A percentile compares a stretch with the other conserved stretches of the same genome.
Conservation (phyloP, 768 basidiomycete species). For the Erythrobasidium yunnanense region DNA sequence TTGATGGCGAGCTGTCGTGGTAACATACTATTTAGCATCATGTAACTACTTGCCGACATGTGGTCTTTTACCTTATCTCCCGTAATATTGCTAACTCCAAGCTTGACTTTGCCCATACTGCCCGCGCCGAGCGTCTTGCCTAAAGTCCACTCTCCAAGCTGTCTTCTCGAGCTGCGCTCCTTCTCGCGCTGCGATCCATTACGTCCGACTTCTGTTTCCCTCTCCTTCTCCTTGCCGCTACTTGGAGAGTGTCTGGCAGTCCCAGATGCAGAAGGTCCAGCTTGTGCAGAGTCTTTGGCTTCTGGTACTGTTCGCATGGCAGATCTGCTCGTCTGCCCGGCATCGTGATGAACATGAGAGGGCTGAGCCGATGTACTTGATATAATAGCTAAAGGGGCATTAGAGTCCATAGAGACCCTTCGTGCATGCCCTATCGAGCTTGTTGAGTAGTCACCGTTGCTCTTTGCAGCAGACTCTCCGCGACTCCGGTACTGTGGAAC, state of each 20-base stretch:
- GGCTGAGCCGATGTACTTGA: neutral
- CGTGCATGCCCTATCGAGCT: neutral
- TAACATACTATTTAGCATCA: neutral
- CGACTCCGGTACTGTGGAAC: neutral
- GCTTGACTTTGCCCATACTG: conserved; percentile 98
- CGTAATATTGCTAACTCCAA: conserved; percentile 74
- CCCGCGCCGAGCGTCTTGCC: conserved; percentile 95
- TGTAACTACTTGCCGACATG: no score
- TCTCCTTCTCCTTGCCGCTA: neutral
- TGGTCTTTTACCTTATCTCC: conserved; percentile 88
- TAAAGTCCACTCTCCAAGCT: conserved; percentile 84
- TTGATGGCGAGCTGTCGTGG: conserved; percentile 82
- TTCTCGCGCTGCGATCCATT: neutral
- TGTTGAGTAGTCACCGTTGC: neutral
- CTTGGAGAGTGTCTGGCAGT: neutral
- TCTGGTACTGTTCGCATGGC: neutral
- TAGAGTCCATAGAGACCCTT: neutral
- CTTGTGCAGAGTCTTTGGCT: neutral
- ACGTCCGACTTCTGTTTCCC: neutral
- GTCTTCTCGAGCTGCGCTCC: conserved; percentile 26
- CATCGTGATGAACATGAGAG: neutral
- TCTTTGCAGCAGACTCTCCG: neutral
- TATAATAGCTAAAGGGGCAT: neutral
- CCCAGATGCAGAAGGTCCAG: neutral
- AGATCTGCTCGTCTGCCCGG: neutral